Evolutionary conservation across 2,329 filamentous ascomycete species (phyloP).

Genomic region (Parafenestella ontariensis): DNA sequence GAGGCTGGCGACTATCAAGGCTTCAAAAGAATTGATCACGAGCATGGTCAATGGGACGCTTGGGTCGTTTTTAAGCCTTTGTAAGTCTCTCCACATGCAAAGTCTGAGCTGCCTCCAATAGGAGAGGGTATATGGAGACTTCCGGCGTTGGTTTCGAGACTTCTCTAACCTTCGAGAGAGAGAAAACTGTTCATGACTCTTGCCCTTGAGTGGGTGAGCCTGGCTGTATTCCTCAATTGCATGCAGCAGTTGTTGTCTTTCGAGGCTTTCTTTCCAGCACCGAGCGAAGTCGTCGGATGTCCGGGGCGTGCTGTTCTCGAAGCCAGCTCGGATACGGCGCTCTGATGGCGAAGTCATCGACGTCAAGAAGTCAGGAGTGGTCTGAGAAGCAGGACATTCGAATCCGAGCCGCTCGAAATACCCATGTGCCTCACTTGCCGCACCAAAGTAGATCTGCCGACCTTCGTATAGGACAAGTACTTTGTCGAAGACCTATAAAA

Average conservation of each 20-base stretch:
- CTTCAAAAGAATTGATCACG: slow-evolving; percentile 73
- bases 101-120: slow-evolving; percentile 57
- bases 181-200: slow-evolving; percentile 42
- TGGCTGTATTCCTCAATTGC: slow-evolving; percentile 57
- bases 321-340: slow-evolving; percentile 50
- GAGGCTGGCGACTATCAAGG: slow-evolving; percentile 65
- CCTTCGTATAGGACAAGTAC: slow-evolving; percentile 74
- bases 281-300: slow-evolving; percentile 56
- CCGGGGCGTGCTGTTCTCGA: slow-evolving; percentile 51
- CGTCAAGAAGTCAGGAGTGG: slow-evolving; percentile 58
- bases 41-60: slow-evolving; percentile 68
- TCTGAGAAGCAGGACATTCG: slow-evolving; percentile 70
- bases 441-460: slow-evolving; percentile 76
- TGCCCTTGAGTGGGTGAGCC: slow-evolving; percentile 51
- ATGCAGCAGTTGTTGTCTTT: slow-evolving; percentile 46
- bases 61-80: slow-evolving; percentile 32
- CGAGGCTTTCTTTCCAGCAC: slow-evolving; percentile 54
- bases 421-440: slow-evolving; percentile 64
- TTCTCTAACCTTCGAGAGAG: slow-evolving; percentile 54
- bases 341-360: slow-evolving; percentile 67
- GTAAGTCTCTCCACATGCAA: slow-evolving; percentile 32
- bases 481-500: slow-evolving; percentile 64
- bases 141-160: slow-evolving; percentile 57
- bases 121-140: slow-evolving; percentile 62
- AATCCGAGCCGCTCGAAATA: slow-evolving; percentile 77